These are phyloP conservation scores for Plasmodium inui DNA, from an alignment of 169 alveolate species.

Conservation along the genomic window DNA sequence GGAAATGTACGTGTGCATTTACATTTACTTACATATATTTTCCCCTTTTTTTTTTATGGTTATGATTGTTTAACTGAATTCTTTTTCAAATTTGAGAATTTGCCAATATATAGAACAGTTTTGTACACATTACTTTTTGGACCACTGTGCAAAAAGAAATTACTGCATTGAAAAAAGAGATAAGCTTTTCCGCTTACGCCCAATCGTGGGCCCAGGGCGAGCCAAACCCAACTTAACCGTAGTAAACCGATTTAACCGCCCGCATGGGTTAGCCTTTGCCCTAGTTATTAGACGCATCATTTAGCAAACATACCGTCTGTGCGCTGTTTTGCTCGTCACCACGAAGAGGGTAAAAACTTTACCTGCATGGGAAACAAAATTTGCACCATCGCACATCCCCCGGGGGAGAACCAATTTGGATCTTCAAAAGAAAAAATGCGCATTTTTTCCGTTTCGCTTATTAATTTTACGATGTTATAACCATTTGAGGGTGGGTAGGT, in stretches of 20 bases:
- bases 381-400: not conserved
- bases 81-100: not conserved
- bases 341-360: not conserved
- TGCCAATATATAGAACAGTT: not conserved
- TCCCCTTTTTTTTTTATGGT: not conserved
- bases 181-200: not conserved
- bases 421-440: not conserved
- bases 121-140: not conserved
- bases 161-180: not conserved
- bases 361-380: not conserved
- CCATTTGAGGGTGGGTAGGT: not conserved
- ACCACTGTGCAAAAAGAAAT: not conserved
- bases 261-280: not conserved
- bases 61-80: not conserved
- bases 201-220: not conserved
- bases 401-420: not conserved
- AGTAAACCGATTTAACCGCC: not conserved
- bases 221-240: not conserved
- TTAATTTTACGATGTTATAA: not conserved
- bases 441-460: not conserved
- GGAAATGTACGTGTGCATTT: not conserved
- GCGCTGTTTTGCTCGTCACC: not conserved
- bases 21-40: not conserved
- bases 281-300: not conserved
- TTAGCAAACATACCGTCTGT: not conserved